Evolutionary conservation across 2,329 filamentous ascomycete genomes (phyloP), one percentile per base, ranked within the genome.

Genomic region (Clonostachys chloroleuca): DNA sequence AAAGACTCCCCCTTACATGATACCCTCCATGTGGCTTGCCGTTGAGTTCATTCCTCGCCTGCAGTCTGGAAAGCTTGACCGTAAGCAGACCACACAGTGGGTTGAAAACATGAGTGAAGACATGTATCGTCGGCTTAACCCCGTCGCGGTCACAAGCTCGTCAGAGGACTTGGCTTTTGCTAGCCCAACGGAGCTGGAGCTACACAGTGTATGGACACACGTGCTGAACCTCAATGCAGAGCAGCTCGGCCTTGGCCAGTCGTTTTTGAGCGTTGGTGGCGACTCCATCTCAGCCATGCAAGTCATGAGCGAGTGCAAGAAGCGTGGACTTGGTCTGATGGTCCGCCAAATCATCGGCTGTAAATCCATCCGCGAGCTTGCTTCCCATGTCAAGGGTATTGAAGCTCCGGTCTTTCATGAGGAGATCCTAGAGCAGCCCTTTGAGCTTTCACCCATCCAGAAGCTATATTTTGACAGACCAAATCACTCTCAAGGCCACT

Each of bases 281-380:
- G 69, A 73, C 45, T 72, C 69, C 5, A 69, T 73, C 37, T 59
- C 58, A 0, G 67, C 69, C 3, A 73, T 73, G 63, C 59, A 62
- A 9, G 58, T 68, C n/a, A 62, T 66, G 5, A 70, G 76, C n/a
- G 57, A 59, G 6, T 64, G 63, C 34, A 59, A 62, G 9, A 56
- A 59, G 10, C 56, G 57, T 4, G 57, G 56, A 1, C 47, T 69
- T 2, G 43, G 49, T 17, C 46, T 67, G 6, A 59, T 60, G 0
- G 63, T 69, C 17, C 54, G 55, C 5, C 57, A 67, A 14, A 51
- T 68, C 12, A 57, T 67, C 44, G 54, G 54, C 9, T 52, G 54
- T 34, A 59, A 58, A 35, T 62, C 60, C 0, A 56, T 68, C 4
- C 41, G 46, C 1, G 57, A 62, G 12, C 47, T 68, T 0, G 45